Conservation (phyloP, 2,329 filamentous ascomycete genomes). For the Ceratocystiopsis minuta region DNA sequence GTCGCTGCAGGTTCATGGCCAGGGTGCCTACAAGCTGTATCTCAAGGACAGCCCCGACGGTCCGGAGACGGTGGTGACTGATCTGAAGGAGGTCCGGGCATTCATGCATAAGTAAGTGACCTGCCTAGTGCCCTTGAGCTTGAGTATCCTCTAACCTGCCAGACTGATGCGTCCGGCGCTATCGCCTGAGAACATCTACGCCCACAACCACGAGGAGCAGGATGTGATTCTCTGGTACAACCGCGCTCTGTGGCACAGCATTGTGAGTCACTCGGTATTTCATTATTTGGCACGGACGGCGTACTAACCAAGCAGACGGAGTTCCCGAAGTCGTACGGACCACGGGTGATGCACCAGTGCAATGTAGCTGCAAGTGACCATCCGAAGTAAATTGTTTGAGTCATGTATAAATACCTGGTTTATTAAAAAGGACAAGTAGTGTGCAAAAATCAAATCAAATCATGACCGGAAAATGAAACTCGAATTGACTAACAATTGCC, state of each 20-base stretch:
- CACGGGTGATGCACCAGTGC: conserved; percentile 21
- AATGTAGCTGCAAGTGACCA: conserved; percentile 14
- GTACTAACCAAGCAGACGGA: conserved; percentile 10
- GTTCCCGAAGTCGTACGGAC: conserved; percentile 20
- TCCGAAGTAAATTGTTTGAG: conserved; percentile 1
- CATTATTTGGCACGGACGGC: no score
- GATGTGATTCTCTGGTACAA: conserved; percentile 23
- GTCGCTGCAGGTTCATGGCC: conserved; percentile 18
- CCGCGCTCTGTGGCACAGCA: conserved; percentile 20
- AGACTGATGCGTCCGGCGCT: conserved; percentile 19
- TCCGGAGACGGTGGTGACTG: conserved; percentile 11
- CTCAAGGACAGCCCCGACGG: conserved; percentile 15
- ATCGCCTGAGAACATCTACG: conserved; percentile 18
- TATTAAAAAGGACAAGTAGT: no score
- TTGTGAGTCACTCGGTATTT: conserved; percentile 11
- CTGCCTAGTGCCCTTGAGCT: neutral
- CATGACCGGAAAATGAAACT: no score
- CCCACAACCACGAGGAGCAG: conserved; percentile 18
- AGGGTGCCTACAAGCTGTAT: conserved; percentile 18
- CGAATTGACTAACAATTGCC: no score
- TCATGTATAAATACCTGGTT: no score
- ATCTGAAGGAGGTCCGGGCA: conserved; percentile 14
- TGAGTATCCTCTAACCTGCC: neutral
- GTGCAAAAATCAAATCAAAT: no score
- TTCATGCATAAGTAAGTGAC: conserved; percentile 15